Evolutionary conservation across 768 basidiomycete genomes (phyloP).

Genomic region (Pilatotrama ljubarskyi): DNA sequence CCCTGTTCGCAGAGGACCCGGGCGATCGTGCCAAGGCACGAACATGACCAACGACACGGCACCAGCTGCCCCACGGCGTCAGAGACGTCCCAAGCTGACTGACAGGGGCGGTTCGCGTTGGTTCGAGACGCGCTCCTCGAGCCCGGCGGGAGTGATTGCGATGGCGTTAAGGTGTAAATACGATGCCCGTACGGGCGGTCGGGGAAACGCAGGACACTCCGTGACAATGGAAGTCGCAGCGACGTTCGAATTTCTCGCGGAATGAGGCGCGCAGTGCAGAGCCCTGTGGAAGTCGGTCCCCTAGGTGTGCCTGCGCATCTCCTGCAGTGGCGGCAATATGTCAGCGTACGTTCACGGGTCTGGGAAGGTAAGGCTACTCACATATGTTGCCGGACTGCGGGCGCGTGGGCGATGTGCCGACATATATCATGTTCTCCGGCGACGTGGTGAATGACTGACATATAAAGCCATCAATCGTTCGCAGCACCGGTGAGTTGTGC

Average conservation of each 20-base stretch:
- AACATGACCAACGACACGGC: not conserved
- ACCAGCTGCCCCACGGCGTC: not conserved
- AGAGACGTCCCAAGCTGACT: not conserved
- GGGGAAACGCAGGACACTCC: constrained; percentile 1
- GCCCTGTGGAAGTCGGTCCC: not conserved
- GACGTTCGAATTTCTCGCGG: constrained; percentile 6
- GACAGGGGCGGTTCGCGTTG: constrained; percentile 1
- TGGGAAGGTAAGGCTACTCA: not conserved
- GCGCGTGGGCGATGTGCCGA: not conserved
- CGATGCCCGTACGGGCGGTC: constrained; percentile 3
- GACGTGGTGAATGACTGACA: not conserved
- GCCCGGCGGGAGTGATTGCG: not conserved
- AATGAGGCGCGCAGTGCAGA: not conserved
- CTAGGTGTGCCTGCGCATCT: not conserved
- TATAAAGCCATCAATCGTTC: not conserved
- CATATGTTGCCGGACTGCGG: not conserved
- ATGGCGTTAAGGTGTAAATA: constrained; percentile 22
- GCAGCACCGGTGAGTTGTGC: not conserved
- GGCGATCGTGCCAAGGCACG: not conserved
- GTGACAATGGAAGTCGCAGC: not conserved
- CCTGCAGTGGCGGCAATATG: not conserved
- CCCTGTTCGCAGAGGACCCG: not conserved
- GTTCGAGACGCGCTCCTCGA: constrained; percentile 2
- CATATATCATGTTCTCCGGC: not conserved
- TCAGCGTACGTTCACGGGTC: not conserved